Evolutionary conservation across 192 early-diverging fungal species (phyloP).

Genomic region (Chytriomyces hyalinus): DNA sequence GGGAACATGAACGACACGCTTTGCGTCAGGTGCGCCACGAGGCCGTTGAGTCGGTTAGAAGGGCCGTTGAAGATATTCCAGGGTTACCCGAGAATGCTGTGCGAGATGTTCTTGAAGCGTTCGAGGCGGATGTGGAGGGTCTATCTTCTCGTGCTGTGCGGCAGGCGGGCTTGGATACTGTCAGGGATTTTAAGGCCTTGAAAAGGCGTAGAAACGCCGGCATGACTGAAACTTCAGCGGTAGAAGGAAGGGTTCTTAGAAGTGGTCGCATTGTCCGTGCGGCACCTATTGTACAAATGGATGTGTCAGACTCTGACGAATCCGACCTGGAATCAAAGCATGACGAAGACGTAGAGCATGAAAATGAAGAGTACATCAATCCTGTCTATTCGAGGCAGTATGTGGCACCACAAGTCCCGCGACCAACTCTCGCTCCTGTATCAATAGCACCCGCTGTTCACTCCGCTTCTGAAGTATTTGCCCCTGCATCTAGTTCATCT

Average conservation of each 20-base stretch:
- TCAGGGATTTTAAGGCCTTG: too few species aligned
- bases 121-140: slow-evolving; percentile 6
- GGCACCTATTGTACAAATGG: neutral
- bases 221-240: too few species aligned
- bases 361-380: slow-evolving; percentile 15
- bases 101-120: slow-evolving; percentile 9
- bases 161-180: too few species aligned
- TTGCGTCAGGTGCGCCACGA: neutral
- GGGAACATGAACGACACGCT: neutral
- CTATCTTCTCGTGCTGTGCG: slow-evolving; percentile 1
- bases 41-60: neutral
- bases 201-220: too few species aligned
- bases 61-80: neutral
- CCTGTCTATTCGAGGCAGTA: neutral
- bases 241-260: neutral
- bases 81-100: neutral
- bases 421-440: too few species aligned
- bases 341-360: slow-evolving; percentile 42
- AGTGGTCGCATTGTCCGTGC: neutral
- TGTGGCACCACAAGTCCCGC: too few species aligned
- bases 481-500: too few species aligned
- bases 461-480: too few species aligned
- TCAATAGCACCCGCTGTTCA: too few species aligned
- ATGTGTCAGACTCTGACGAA: neutral
- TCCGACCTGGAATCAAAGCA: slow-evolving; percentile 8